Conservation (phyloP, 2,329 filamentous ascomycete species). For the Colletotrichum cereale region DNA sequence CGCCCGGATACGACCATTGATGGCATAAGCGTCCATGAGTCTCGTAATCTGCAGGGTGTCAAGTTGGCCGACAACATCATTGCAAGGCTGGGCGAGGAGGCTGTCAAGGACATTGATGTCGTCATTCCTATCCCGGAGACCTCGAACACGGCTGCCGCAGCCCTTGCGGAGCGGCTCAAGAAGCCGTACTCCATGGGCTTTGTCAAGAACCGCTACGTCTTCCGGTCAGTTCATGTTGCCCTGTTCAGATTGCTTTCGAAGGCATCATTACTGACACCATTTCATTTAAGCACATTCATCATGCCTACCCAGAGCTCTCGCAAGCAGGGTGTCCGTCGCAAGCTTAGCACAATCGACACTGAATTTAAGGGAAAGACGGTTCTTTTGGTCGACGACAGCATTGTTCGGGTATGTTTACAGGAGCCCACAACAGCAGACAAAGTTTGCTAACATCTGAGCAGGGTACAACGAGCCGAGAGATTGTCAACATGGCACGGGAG, state of each 20-base stretch:
- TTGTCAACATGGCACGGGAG: conserved; percentile 80
- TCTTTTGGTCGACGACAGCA: conserved; percentile 88
- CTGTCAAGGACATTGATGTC: conserved; percentile 81
- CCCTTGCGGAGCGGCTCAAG: conserved; percentile 78
- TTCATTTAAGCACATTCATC: conserved; percentile 76
- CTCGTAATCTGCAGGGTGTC: conserved; percentile 87
- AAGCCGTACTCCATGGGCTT: conserved; percentile 86
- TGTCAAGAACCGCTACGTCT: conserved; percentile 78
- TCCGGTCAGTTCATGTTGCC: conserved; percentile 6
- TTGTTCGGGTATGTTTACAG: conserved; percentile 73
- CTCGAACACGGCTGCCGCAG: conserved; percentile 82
- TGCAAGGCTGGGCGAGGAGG: conserved; percentile 74
- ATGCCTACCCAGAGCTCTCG: conserved; percentile 81
- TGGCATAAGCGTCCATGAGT: conserved; percentile 87
- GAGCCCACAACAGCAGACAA: not conserved
- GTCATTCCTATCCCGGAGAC: conserved; percentile 84
- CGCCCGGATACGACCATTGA: conserved; percentile 87
- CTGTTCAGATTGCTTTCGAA: not conserved
- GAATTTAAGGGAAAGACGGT: conserved; percentile 88
- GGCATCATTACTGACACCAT: not conserved
- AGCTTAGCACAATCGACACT: conserved; percentile 86
- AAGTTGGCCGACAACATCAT: conserved; percentile 82
- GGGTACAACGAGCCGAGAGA: conserved; percentile 79
- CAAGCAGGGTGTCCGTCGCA: conserved; percentile 88
- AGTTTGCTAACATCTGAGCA: not conserved